Evolutionary conservation across 805 yeast genomes (phyloP), one percentile per base, ranked within the genome.

Genomic region (Millerozyma miso): DNA sequence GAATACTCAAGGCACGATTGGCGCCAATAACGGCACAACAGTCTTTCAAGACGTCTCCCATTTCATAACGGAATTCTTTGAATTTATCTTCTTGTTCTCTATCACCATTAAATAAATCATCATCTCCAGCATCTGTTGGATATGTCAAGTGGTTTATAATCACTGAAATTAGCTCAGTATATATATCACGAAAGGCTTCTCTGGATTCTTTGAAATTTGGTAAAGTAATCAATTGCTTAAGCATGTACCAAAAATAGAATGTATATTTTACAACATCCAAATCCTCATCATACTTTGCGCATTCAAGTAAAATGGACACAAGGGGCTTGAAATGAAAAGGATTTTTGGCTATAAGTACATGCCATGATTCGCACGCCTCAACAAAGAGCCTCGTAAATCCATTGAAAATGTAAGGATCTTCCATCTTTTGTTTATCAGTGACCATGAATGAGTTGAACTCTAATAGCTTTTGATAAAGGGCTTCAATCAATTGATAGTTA

Each of bases 31-130:
- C 91, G 1, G 87, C 86, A 53, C 97, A 87, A 68, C 98, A 89
- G 59, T 89, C 96, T 58, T 95, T 95, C 47, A 93, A 68, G n/a
- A 91, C 96, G 60, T 93, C 98, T 32, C 98, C 98, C 86, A 93
- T 87, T 43, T 88, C 96, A 63, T 93, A 93, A 56, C 99, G 76
- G 65, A 91, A 93, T 45, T 88, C 95, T 55, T 87, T 82, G 61
- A 93, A 93, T 62, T 88, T 87, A 58, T 95, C 99, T 58, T 89
- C 96, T 42, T 79, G 85, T 58, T 88, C 97, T 50, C 71, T 74
- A 55, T 86, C 88, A 19, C 72, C 73, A 19, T 74, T 73, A 54
- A 91, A 91, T 15, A 81, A 58, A 32, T 55, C 50, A 41, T 60
- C 55, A 29, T 53, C 55, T 12, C 33, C 41, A 3, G 60, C 54